phyloP scores from a whole-genome alignment of 2,329 filamentous ascomycete genomes.

The Cladosporium sp. region DNA sequence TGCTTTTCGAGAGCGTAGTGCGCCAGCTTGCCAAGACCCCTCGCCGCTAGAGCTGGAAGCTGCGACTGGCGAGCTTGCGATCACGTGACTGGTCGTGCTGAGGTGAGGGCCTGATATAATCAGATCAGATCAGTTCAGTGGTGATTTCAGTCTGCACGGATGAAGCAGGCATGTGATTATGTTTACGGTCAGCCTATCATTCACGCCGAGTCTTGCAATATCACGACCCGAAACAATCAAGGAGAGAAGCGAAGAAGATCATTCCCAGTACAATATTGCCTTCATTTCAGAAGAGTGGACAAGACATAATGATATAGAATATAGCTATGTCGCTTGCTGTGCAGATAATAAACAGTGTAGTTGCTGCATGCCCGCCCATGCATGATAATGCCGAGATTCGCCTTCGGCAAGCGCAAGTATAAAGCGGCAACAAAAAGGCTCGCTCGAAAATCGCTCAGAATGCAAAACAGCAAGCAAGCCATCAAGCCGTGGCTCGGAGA shows the following conservation, averaged over 20 bases:
- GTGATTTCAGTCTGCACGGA: neutral
- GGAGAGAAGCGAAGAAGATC: neutral
- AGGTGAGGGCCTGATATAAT: neutral
- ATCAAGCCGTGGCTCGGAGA: neutral
- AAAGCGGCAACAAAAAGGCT: constrained; percentile 3
- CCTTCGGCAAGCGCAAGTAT: neutral
- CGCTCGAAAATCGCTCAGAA: constrained; percentile 11
- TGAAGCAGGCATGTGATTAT: neutral
- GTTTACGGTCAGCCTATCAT: neutral
- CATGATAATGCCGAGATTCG: neutral
- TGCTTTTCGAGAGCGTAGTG: neutral
- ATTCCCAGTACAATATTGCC: neutral
- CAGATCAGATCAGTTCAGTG: neutral
- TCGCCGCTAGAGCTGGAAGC: neutral
- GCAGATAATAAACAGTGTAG: neutral
- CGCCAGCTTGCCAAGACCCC: constrained; percentile 10
- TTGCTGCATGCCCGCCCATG: constrained; percentile 7
- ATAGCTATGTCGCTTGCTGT: neutral
- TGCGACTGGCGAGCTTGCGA: neutral
- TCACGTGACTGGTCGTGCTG: neutral
- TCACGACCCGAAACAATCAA: neutral
- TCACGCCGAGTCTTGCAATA: neutral
- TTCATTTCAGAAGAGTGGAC: neutral
- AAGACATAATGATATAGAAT: neutral
- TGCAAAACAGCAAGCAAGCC: neutral